Conservation (phyloP, 352 stramenopile genomes). For the Phytophthora agathidicida region DNA sequence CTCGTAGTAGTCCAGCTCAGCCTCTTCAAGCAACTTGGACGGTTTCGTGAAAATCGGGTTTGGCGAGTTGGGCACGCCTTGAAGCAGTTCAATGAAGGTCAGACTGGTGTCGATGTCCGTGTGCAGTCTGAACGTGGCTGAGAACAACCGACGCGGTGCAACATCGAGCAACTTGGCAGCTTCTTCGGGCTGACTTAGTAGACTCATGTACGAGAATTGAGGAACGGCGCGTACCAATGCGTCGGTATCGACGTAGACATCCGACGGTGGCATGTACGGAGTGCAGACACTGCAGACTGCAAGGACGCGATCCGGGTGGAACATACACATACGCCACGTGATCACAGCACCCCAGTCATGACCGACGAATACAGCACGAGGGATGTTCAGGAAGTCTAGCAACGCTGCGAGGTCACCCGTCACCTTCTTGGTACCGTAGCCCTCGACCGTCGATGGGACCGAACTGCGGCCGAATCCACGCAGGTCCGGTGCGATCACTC, state of each 20-base stretch:
- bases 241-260: conserved; percentile 51
- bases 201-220: conserved; percentile 70
- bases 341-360: conserved; percentile 70
- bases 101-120: conserved; percentile 32
- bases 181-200: conserved; percentile 45
- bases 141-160: conserved; percentile 54
- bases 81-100: conserved; percentile 31
- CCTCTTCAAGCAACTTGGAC: conserved; percentile 50
- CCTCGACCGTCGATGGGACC: conserved; percentile 35
- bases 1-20: conserved; percentile 68
- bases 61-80: conserved; percentile 30
- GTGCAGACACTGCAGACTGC: conserved; percentile 61
- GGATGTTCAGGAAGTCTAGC: conserved; percentile 62
- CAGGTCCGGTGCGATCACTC: conserved; percentile 60
- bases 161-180: conserved; percentile 44
- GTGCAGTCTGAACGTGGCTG: conserved; percentile 51
- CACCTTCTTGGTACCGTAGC: conserved; percentile 64
- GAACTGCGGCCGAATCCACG: conserved; percentile 67
- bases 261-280: conserved; percentile 54
- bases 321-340: conserved; percentile 72
- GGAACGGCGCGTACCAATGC: conserved; percentile 47
- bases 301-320: conserved; percentile 60
- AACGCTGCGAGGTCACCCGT: conserved; percentile 48
- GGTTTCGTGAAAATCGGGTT: conserved; percentile 43
- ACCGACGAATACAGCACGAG: conserved; percentile 69